phyloP scores from a whole-genome alignment of 2,329 filamentous ascomycete genomes.

The Ceratocystis ficicola region DNA sequence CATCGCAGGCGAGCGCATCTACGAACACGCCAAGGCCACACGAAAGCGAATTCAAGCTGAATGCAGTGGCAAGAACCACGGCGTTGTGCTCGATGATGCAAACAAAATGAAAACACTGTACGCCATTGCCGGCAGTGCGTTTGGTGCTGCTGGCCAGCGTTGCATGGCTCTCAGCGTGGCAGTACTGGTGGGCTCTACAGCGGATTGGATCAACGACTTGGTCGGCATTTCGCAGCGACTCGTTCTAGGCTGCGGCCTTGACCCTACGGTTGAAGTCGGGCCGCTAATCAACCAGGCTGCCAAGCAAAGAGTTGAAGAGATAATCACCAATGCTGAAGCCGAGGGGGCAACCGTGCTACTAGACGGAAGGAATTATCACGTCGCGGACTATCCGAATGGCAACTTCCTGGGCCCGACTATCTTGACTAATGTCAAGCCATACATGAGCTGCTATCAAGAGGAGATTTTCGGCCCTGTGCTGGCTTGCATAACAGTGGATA shows the following conservation, averaged over 20 bases:
- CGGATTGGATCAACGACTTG: constrained; percentile 52
- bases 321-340: constrained; percentile 24
- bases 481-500: constrained; percentile 24
- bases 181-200: constrained; percentile 52
- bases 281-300: constrained; percentile 24
- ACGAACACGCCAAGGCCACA: constrained; percentile 54
- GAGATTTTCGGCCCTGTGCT: constrained; percentile 28
- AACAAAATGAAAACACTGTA: constrained; percentile 52
- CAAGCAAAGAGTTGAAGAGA: constrained; percentile 23
- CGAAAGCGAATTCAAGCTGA: constrained; percentile 56
- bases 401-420: constrained; percentile 26
- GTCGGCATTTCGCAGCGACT: constrained; percentile 48
- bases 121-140: constrained; percentile 34
- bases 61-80: constrained; percentile 54
- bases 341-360: constrained; percentile 25
- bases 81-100: constrained; percentile 53
- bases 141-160: constrained; percentile 44
- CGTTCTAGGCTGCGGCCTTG: constrained; percentile 24
- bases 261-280: constrained; percentile 24
- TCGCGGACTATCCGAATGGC: constrained; percentile 25
- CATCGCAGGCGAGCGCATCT: constrained; percentile 56
- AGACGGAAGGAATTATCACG: constrained; percentile 24
- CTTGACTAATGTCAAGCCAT: constrained; percentile 24
- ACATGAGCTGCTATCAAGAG: constrained; percentile 26
- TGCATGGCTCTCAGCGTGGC: constrained; percentile 50